Percentiles rank a stretch among this genome's conserved stretches.
Evolutionary conservation across 148 eudicot genomes (phyloP).

Genomic region (Cornus kousa): DNA sequence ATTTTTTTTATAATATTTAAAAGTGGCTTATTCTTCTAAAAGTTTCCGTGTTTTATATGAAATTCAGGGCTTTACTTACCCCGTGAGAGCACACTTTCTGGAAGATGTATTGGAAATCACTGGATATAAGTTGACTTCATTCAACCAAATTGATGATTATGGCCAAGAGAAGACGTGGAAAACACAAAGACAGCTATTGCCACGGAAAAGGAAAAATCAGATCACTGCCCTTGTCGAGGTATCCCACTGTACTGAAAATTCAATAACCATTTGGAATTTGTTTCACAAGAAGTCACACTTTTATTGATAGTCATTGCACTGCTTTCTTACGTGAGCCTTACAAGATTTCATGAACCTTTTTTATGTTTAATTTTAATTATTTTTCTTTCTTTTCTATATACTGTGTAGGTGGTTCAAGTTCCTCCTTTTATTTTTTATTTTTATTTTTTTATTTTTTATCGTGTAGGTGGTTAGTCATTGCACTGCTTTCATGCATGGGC

Average conservation of each 20-base stretch:
- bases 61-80: slow-evolving; percentile 85
- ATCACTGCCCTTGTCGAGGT: slow-evolving; percentile 95
- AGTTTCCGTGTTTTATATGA: neutral
- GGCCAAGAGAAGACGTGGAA: slow-evolving; percentile 99
- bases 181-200: slow-evolving; percentile 78
- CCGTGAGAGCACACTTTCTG: slow-evolving; percentile 86
- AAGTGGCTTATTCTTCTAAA: neutral
- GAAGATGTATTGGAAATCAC: slow-evolving; percentile 92
- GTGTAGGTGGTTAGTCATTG: neutral
- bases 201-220: slow-evolving; percentile 88
- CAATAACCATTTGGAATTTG: neutral
- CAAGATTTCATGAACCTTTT: too few relatives aligned
- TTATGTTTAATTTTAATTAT: neutral
- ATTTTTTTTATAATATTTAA: neutral
- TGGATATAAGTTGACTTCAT: slow-evolving; percentile 89
- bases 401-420: neutral
- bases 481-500: neutral
- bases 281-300: neutral
- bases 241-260: slow-evolving; percentile 13
- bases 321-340: neutral
- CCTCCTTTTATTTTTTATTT: neutral
- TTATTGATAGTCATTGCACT: neutral
- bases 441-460: too few relatives aligned
- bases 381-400: neutral
- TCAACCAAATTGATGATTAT: slow-evolving; percentile 97